Evolutionary conservation across 148 eudicot species (phyloP), one percentile per base, ranked within the genome.

Genomic region (Silene latifolia): DNA sequence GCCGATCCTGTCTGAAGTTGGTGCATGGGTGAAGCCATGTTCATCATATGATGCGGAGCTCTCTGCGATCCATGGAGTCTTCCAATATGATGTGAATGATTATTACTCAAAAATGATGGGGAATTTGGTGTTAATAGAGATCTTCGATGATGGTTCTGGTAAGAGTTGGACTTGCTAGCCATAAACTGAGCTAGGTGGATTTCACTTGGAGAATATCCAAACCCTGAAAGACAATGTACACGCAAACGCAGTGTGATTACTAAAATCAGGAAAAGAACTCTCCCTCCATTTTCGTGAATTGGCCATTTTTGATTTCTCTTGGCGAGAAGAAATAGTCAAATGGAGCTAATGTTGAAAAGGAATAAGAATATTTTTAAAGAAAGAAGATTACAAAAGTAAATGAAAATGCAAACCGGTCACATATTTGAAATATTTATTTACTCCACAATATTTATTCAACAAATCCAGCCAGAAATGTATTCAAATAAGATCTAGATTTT

Each of bases 1-100:
- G 86, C 88, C 21, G 89, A 88, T 57, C 89, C 88, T 39, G 80
- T 83, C 47, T 83, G 88, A 71, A 77, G 79, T n/a, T 77, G 79
- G 42, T 80, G 85, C 53, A 76, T 54, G 13, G 88, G 85, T 61
- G 82, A 81, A 62, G 72, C 69, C 77, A 79, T 68, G 65, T 79
- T 86, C 86, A 76, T 76, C 85, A 85, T 78, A 23, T 77, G 63
- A 85, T 80, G 73, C 42, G 82, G 81, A 67, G 74, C 76, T 76
- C 81, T 76, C 27, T 83, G 84, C 59, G 78, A 79, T 61, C 82
- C 86, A 61, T 84, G 87, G 57, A 85, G 83, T 74, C 82, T 85
- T 66, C 80, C 82, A 11, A 86, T 69, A 73, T 79, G 76, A 76
- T 76, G 78, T 58, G 80, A 72, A 74, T 82, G 76, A 44, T 80